Base-by-base conservation (phyloP, 305 asterid genomes). In the Fraxinus nigra region DNA sequence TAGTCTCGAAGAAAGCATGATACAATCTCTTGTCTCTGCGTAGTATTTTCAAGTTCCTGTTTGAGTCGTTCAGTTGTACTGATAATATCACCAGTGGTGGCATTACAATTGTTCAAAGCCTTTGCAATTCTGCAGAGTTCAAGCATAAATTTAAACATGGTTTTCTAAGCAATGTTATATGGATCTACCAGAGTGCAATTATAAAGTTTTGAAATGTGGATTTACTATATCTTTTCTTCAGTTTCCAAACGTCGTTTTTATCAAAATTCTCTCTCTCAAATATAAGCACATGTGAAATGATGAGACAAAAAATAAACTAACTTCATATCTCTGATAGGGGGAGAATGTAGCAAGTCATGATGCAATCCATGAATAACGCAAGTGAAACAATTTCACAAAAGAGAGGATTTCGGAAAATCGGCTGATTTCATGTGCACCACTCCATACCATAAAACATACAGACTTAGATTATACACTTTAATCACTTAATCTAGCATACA, bases 51-150 rank as follows among this genome's bases (percentile, higher is more conserved):
- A 86, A 95, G 94, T 84, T 94, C 99, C 88, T 93, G 98, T 84
- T 94, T 95, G 51, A 95, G 98, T 91, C 99, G 92, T 91, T 96
- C 98, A 3, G 99, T 94, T 75, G 98, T 92, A 85, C 95, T 93
- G 83, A 94, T 93, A 79, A 96, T 94, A 88, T 96, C 98, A 65
- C 98, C 98, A 18, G 99, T 96, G 78, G 97, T 91, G 78, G 97
- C 90, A 89, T 95, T 94, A 85, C 99, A 95, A 80, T 90, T 92
- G 90, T 87, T 88, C 80, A 96, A 90, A 76, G 98, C 97, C 90
- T 88, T 87, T 38, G 95, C 97, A 81, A 96, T 96, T 91, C 99
- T 96, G 89, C 80, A 85, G 51, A 30, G 43, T 32, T 79, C 80
- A 81, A 77, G 43, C 48, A 59, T 14, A 70, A 33, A 65, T 72